These are phyloP conservation scores for Ustilago nuda DNA, from an alignment of 1,284 basidiomycete species.

Conservation along the genomic window DNA sequence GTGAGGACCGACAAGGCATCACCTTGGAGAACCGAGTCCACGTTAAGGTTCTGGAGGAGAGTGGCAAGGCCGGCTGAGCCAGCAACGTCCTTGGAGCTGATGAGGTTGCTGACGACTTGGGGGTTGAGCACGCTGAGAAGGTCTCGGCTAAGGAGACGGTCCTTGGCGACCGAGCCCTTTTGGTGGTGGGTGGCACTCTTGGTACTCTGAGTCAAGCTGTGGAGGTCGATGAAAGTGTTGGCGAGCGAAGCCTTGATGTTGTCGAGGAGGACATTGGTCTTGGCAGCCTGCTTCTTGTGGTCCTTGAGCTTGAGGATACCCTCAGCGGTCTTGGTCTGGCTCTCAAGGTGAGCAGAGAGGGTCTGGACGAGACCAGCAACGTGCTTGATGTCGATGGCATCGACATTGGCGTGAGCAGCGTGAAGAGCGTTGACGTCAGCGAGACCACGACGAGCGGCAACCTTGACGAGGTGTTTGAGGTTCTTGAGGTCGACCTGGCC, in stretches of 20 bases:
- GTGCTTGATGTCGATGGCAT: slow-evolving; percentile 25
- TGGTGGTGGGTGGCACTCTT: neutral
- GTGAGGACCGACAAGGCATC: slow-evolving; percentile 19
- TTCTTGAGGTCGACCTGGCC: slow-evolving; percentile 15
- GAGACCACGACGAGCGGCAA: slow-evolving; percentile 13
- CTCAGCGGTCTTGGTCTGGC: slow-evolving; percentile 16
- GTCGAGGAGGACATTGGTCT: slow-evolving; percentile 13
- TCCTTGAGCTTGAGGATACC: slow-evolving; percentile 20
- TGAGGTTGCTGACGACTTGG: neutral
- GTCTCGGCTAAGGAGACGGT: neutral
- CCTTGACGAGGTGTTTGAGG: slow-evolving; percentile 18
- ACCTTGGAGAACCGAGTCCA: slow-evolving; percentile 14
- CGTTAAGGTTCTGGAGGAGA: slow-evolving; percentile 10
- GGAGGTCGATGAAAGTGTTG: slow-evolving; percentile 8
- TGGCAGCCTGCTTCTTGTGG: slow-evolving; percentile 7
- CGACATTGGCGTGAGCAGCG: slow-evolving; percentile 9
- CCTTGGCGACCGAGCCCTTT: neutral
- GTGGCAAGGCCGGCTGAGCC: slow-evolving; percentile 14
- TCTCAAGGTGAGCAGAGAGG: slow-evolving; percentile 32
- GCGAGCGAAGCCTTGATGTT: slow-evolving; percentile 11
- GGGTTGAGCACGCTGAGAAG: neutral
- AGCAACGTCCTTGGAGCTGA: slow-evolving; percentile 4
- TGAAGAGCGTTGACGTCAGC: slow-evolving; percentile 9
- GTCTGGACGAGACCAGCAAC: slow-evolving; percentile 34
- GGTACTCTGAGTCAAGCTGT: neutral